These are phyloP conservation scores for Metschnikowia proteae DNA, from an alignment of 805 yeast species.

Conservation along the genomic window DNA sequence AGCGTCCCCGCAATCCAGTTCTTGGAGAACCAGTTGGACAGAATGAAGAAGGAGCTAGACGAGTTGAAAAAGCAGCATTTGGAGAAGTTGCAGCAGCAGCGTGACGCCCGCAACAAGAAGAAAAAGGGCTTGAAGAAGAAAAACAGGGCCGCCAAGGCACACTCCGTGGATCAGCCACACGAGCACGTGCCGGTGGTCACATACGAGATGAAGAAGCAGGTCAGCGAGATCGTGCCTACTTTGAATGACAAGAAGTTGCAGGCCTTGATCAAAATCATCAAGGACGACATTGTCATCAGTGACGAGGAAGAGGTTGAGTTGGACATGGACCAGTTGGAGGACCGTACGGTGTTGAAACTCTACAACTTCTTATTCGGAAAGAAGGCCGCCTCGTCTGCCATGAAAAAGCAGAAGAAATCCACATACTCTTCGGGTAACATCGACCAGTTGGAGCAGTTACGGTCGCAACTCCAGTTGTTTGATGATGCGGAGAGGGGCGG, in stretches of 20 bases:
- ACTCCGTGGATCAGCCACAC: constrained; percentile 23
- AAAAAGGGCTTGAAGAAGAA: constrained; percentile 36
- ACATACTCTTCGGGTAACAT: constrained; percentile 28
- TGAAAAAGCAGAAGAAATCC: constrained; percentile 42
- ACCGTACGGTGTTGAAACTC: constrained; percentile 72
- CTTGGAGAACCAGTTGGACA: constrained; percentile 77
- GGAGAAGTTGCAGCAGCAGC: constrained; percentile 62
- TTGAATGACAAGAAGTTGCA: constrained; percentile 76
- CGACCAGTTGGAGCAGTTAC: constrained; percentile 62
- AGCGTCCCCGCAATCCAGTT: constrained; percentile 88
- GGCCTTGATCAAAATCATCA: constrained; percentile 79
- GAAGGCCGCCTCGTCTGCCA: constrained; percentile 37
- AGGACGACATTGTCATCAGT: constrained; percentile 52
- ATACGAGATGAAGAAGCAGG: constrained; percentile 94
- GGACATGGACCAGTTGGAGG: constrained; percentile 90
- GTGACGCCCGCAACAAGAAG: constrained; percentile 48
- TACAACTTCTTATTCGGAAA: constrained; percentile 69
- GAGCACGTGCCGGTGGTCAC: constrained; percentile 52
- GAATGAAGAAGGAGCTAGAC: constrained; percentile 82
- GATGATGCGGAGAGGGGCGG: constrained; percentile 31
- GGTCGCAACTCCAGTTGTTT: constrained; percentile 46
- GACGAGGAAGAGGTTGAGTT: constrained; percentile 91
- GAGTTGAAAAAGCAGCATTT: constrained; percentile 76
- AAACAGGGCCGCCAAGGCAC: constrained; percentile 14
- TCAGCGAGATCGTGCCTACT: constrained; percentile 78